Evolutionary conservation across 352 stramenopile species (phyloP), one percentile per base, ranked within the genome.

Genomic region (Globisporangium middletonii): DNA sequence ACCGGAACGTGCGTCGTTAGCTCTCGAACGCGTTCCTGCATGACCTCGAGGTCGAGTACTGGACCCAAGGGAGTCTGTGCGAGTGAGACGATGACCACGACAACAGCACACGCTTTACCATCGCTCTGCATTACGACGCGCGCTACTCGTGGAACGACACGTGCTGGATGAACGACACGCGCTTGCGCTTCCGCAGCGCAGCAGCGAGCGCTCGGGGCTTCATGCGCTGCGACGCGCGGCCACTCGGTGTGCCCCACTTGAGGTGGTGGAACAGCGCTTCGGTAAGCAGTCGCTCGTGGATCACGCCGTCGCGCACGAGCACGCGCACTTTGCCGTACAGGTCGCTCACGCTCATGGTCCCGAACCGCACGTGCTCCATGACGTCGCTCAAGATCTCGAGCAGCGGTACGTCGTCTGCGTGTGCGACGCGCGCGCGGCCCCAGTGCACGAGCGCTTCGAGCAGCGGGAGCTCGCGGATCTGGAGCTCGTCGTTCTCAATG

Each of bases 241-340:
- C 77, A n/a, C 69, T 74, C 55, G 85, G 77, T 1, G 72, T 85
- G 5, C 81, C 83, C 83, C 83, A 95, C 60, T 93, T 95, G 8
- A 95, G 62, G 65, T 95, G 85, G 53, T 89, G 83, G 50, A 95
- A 95, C 23, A 95, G 71, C 8, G 83, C 85, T 63, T 95, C 85
- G 0, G 83, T 91, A 18, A 95, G 65, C 28, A 92, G 63, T 23
- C 73, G 57, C 55, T 93, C 83, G 18, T 66, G 75, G 37, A 95
- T 88, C 3, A 91, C 64, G 12, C 72, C 69, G 27, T 88, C 72
- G 18, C 70, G 68, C 16, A 92, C 83, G 2, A 94, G 73, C 2
- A 81, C 80, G 3, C 77, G 78, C 37, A 94, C 85, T 82, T 92
- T 94, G 42, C 85, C 80, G 46, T 94, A 92, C 9, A 95, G 55